Conservation (phyloP, 1,284 basidiomycete species). For the Mycena sp. region DNA sequence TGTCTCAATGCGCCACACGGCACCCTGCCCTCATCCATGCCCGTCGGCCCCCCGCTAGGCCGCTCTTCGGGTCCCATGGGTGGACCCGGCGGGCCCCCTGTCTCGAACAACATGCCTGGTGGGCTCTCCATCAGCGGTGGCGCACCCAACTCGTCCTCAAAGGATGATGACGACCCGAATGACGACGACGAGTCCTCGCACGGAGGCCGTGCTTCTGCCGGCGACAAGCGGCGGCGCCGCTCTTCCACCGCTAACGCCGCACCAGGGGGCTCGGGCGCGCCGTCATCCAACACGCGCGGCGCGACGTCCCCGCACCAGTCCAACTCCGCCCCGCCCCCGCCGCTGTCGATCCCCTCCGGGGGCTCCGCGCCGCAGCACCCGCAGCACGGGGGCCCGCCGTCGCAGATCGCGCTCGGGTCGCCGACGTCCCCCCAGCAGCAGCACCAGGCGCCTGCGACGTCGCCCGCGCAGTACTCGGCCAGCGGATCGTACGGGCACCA, state of each 20-base stretch:
- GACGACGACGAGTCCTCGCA: conserved; percentile 61
- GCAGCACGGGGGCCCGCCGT: conserved; percentile 44
- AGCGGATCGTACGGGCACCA: conserved; percentile 53
- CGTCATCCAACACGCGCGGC: conserved; percentile 43
- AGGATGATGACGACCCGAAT: conserved; percentile 58
- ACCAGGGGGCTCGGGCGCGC: conserved; percentile 30
- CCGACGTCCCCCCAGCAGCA: conserved; percentile 70
- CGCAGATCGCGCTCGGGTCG: conserved; percentile 62
- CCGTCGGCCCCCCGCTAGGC: conserved; percentile 73
- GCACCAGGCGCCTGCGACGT: conserved; percentile 58
- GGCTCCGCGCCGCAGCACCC: conserved; percentile 46
- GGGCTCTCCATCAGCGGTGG: conserved; percentile 74
- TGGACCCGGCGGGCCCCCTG: conserved; percentile 55
- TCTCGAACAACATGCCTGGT: conserved; percentile 74
- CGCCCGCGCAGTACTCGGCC: conserved; percentile 58
- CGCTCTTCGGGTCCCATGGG: conserved; percentile 65
- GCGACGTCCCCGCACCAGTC: conserved; percentile 64
- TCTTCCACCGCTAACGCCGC: conserved; percentile 49
- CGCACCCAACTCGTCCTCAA: conserved; percentile 47
- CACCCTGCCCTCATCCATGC: conserved; percentile 73
- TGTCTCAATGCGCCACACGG: conserved; percentile 93
- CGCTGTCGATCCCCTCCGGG: conserved; percentile 54
- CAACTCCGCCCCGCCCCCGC: conserved; percentile 53
- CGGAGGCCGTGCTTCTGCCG: conserved; percentile 52
- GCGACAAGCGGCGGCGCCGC: conserved; percentile 68